Conservation (phyloP, 2,329 filamentous ascomycete species). For the Calonectria pteridis region DNA sequence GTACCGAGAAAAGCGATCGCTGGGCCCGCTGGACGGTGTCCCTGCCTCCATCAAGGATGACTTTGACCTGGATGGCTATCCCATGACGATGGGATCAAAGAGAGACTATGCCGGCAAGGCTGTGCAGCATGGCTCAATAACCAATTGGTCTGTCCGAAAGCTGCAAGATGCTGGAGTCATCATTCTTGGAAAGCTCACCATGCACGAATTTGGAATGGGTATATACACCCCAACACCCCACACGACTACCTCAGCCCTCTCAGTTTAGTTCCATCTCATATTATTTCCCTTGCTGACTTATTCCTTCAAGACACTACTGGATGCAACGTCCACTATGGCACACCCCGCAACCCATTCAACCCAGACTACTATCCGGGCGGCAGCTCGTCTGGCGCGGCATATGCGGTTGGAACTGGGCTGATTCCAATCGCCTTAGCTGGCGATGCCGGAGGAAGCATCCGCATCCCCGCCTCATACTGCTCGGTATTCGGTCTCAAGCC, state of each 20-base stretch:
- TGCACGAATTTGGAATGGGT: slow-evolving; percentile 83
- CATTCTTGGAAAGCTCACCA: slow-evolving; percentile 78
- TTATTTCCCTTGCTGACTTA: slow-evolving; percentile 9
- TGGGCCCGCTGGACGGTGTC: slow-evolving; percentile 78
- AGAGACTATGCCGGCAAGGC: slow-evolving; percentile 68
- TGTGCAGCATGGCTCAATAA: slow-evolving; percentile 53
- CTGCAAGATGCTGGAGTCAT: slow-evolving; percentile 79
- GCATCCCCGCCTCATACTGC: slow-evolving; percentile 79
- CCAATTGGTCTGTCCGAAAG: slow-evolving; percentile 78
- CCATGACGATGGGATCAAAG: slow-evolving; percentile 72
- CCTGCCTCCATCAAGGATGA: slow-evolving; percentile 83
- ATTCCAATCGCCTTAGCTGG: slow-evolving; percentile 80
- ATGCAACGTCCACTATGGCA: slow-evolving; percentile 79
- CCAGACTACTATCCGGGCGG: slow-evolving; percentile 80
- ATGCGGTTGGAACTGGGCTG: slow-evolving; percentile 75
- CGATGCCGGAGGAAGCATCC: slow-evolving; percentile 80
- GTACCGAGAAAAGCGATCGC: slow-evolving; percentile 65
- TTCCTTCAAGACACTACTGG: slow-evolving; percentile 73
- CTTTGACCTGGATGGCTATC: slow-evolving; percentile 79
- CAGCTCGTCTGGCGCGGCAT: slow-evolving; percentile 79
- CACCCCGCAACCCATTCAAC: slow-evolving; percentile 82
- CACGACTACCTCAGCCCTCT: background rate
- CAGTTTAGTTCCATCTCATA: background rate
- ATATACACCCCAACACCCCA: slow-evolving; percentile 35
- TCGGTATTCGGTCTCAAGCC: slow-evolving; percentile 82